Conservation (phyloP, 805 yeast genomes). For the Metschnikowia peoriensis region DNA sequence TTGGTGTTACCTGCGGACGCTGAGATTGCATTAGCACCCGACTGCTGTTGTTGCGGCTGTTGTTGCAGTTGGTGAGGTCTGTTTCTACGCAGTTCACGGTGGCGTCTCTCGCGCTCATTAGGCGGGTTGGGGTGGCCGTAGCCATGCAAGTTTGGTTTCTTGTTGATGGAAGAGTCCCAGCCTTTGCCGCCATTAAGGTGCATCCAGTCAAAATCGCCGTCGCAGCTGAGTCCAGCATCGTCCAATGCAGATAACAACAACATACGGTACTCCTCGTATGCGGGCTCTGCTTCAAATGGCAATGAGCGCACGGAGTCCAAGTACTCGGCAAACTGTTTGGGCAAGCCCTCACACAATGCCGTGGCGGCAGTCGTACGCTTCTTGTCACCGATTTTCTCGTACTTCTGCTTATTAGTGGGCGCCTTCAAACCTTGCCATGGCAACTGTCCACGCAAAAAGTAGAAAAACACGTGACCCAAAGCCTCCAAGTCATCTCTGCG, state of each 20-base stretch:
- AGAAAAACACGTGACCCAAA: slow-evolving; percentile 89
- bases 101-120: slow-evolving; percentile 45
- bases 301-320: slow-evolving; percentile 64
- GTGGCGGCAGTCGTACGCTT: slow-evolving; percentile 89
- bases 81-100: slow-evolving; percentile 45
- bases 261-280: slow-evolving; percentile 63
- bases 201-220: slow-evolving; percentile 80
- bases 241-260: slow-evolving; percentile 59
- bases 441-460: slow-evolving; percentile 90
- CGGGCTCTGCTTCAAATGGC: slow-evolving; percentile 78
- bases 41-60: slow-evolving; percentile 4
- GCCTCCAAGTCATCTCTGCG: slow-evolving; percentile 96
- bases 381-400: slow-evolving; percentile 93
- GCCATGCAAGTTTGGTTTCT: slow-evolving; percentile 78
- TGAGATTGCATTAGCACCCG: slow-evolving; percentile 12
- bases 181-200: slow-evolving; percentile 75
- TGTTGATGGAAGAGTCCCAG: slow-evolving; percentile 74
- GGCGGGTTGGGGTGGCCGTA: slow-evolving; percentile 72
- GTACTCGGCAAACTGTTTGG: slow-evolving; percentile 73
- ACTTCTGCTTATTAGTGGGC: slow-evolving; percentile 93
- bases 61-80: slow-evolving; percentile 30
- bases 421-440: slow-evolving; percentile 99
- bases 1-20: slow-evolving; percentile 19
- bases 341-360: slow-evolving; percentile 73
- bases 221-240: slow-evolving; percentile 57